phyloP scores from a whole-genome alignment of 164 flowering plant species.

The Umbilicus rupestris region DNA sequence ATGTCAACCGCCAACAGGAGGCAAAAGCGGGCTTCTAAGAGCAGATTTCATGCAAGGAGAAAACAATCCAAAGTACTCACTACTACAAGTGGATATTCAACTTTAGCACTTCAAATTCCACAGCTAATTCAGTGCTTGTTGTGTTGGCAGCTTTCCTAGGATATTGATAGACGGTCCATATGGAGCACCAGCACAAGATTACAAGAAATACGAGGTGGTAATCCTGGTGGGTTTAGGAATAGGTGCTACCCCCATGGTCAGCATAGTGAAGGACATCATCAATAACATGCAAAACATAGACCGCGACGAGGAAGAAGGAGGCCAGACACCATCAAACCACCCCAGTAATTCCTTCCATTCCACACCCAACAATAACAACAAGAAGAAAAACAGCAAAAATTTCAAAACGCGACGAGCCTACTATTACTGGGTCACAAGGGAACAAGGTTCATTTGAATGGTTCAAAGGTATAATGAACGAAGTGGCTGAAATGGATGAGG shows the following conservation, averaged over 20 bases:
- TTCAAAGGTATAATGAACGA: constrained; percentile 53
- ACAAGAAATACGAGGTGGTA: constrained; percentile 81
- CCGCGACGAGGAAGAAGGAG: background rate
- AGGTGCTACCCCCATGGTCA: constrained; percentile 91
- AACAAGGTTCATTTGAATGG: constrained; percentile 56
- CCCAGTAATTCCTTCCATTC: background rate
- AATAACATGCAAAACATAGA: constrained; percentile 48
- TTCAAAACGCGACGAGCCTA: constrained; percentile 40
- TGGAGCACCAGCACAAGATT: constrained; percentile 95
- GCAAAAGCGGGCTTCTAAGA: constrained; percentile 53
- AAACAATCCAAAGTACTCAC: constrained; percentile 24
- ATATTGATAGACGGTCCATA: constrained; percentile 84
- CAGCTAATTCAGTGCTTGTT: background rate
- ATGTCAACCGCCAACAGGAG: constrained; percentile 46
- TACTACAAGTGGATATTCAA: background rate
- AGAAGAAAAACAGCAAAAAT: constrained; percentile 9
- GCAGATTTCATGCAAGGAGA: constrained; percentile 41
- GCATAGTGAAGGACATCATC: constrained; percentile 80
- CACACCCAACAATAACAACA: background rate
- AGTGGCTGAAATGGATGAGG: constrained; percentile 42
- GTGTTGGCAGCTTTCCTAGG: constrained; percentile 47
- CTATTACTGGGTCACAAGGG: constrained; percentile 54
- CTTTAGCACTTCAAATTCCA: background rate
- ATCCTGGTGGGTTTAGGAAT: constrained; percentile 82
- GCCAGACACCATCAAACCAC: constrained; percentile 5